Base-by-base conservation (phyloP, 768 basidiomycete genomes). In the Filobasidium wieringae region DNA sequence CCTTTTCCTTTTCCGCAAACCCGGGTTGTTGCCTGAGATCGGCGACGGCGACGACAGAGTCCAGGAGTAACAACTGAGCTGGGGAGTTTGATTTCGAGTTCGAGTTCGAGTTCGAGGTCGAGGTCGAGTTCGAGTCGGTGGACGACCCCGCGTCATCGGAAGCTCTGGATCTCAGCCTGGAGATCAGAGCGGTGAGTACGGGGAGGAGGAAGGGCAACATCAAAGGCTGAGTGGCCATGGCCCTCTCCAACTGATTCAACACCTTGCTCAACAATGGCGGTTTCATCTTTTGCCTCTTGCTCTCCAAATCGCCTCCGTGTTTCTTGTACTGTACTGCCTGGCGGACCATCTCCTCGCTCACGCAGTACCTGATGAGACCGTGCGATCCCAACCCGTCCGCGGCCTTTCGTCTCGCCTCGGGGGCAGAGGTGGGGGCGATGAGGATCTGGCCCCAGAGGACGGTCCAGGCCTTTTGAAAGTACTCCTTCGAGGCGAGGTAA, bases 1-100 rank as follows among this genome's bases (percentile, higher is more conserved):
- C 89, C 19, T 81, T 82, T 68, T 92, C 91, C 71, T 88, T 91
- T 74, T 86, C 80, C 72, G 95, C 90, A 66, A 97, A 99, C 1
- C 79, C 82, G 72, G 86, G 88, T 66, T 85, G 79, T 26, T 80
- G 77, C 55, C 93, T 77, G 53, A 93, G 74, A 32, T 85, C 83
- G 6, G 82, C 87, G 24, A 93, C 77, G 58, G 81, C 81, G 59
- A 79, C 73, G 41, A 96, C 79, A 37, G 91, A 68, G 36, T 83
- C 81, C 51, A 85, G 69, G 29, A 92, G 76, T 4, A 95, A 76
- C 19, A 74, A 68, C 69, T 91, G 85, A 5, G 87, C 83, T 19
- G 84, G 84, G 27, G 83, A 79, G 32, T 73, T 79, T 31, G 67
- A 63, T 60, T 66, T 26, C 26, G 54, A 55, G 11, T 45, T 27